A percentile compares a stretch with the other conserved stretches of the same genome.
phyloP scores from a whole-genome alignment of 2,329 filamentous ascomycete species.

The Penicillium oxalicum region DNA sequence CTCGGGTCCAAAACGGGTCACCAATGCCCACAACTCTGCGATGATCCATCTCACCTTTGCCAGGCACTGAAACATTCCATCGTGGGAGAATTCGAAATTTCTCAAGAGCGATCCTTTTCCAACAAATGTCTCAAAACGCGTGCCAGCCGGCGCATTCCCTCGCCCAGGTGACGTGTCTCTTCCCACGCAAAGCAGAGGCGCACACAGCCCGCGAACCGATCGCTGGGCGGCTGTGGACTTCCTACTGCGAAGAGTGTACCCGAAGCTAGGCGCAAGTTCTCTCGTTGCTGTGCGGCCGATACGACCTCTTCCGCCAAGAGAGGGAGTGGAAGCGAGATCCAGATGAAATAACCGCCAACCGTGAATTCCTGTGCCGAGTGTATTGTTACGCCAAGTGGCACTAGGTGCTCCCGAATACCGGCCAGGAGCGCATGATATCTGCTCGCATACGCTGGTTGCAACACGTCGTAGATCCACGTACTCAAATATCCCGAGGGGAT shows the following conservation, averaged over 20 bases:
- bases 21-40: no score
- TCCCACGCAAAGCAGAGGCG: constrained; percentile 70
- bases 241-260: constrained; percentile 67
- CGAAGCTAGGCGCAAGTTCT: constrained; percentile 61
- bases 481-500: constrained; percentile 49
- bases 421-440: constrained; percentile 52
- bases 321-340: constrained; percentile 58
- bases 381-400: constrained; percentile 54
- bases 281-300: constrained; percentile 53
- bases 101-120: not conserved
- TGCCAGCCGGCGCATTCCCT: constrained; percentile 62
- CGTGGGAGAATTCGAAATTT: no score
- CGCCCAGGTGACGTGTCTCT: constrained; percentile 56
- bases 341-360: constrained; percentile 81
- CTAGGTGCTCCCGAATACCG: constrained; percentile 55
- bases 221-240: constrained; percentile 45
- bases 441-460: constrained; percentile 52
- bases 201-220: constrained; percentile 55
- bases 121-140: constrained; percentile 14
- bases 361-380: constrained; percentile 33
- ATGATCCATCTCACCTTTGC: no score
- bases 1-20: not conserved
- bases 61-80: no score
- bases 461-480: constrained; percentile 45
- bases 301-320: constrained; percentile 54